Evolutionary conservation across 73 alveolate genomes (phyloP).

Genomic region (Tetrahymena borealis): DNA sequence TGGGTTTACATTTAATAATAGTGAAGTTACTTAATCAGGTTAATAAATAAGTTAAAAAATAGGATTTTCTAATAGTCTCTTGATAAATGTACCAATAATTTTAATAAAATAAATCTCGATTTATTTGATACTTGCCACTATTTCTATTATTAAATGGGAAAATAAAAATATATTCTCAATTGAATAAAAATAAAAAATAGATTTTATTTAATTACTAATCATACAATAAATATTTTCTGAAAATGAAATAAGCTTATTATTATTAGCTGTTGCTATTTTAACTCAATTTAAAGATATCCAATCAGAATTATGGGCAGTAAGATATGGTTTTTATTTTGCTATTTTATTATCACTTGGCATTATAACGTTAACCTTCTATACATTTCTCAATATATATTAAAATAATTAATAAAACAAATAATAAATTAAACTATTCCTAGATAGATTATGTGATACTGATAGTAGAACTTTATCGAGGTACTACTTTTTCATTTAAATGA

Average conservation of each 20-base stretch:
- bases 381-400: too few species aligned
- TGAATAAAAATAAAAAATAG: not conserved
- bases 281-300: not conserved
- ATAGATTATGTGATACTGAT: too few species aligned
- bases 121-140: not conserved
- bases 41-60: not conserved
- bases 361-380: too few species aligned
- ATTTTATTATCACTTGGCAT: too few species aligned
- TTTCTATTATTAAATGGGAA: not conserved
- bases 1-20: not conserved
- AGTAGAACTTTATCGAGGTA: too few species aligned
- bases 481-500: too few species aligned
- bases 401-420: too few species aligned
- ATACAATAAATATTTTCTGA: not conserved
- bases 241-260: not conserved
- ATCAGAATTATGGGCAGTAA: not conserved
- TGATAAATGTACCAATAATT: not conserved
- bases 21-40: not conserved
- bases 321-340: not conserved
- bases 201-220: not conserved
- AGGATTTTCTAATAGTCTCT: not conserved
- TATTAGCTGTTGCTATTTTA: not conserved
- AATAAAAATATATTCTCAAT: not conserved
- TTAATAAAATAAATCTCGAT: not conserved
- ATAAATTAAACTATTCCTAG: too few species aligned